Base-by-base conservation (phyloP, 108 stramenopile species). In the Cylindrotheca fusiformis region DNA sequence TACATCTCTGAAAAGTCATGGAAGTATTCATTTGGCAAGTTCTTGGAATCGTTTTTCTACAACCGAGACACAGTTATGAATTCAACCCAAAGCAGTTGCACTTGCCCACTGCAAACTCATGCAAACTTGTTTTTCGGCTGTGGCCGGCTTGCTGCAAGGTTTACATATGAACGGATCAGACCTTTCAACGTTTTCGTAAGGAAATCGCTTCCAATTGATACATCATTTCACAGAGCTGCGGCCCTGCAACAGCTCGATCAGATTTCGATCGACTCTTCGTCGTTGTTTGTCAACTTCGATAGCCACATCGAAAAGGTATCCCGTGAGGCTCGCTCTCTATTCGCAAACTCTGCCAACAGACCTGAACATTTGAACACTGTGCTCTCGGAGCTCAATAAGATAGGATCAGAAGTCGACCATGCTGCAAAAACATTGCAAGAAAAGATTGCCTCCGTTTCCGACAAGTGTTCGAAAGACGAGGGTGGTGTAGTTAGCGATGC, bases 21-120 rank as follows among this genome's bases (percentile, higher is more conserved):
- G 94, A 95, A 96, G 69, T 92, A 88, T 71, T 85, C 83, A 5
- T 97, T 98, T 67, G 97, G 97, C 21, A 98, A 98, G 79, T 96
- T 98, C 58, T 71, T 98, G 6, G 97, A 98, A 58, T 74, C 72
- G 0, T 88, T 79, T 50, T 98, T 96, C 65, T 96, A 98, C 79
- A 98, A 98, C 57, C 80, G 92, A 24, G 73, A 87, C 33, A 88
- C 85, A 18, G 63, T 82, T 3, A 75, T 91, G 50, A 91, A 88
- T 73, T 82, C 88, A 27, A 79, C 75, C 6, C 86, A 79, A 10
- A 77, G 83, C 52, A 21, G 52, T 21, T 96, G 94, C 59, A 55
- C 53, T 1, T 95, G 94, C 69, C 71, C 57, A 26, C 55, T 95
- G 60, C 95, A 94, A 79, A 66, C 89, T 26, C 71, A 83, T 52